phyloP scores from a whole-genome alignment of 1,139 yeast genomes.

The Yamadazyma sp. region DNA sequence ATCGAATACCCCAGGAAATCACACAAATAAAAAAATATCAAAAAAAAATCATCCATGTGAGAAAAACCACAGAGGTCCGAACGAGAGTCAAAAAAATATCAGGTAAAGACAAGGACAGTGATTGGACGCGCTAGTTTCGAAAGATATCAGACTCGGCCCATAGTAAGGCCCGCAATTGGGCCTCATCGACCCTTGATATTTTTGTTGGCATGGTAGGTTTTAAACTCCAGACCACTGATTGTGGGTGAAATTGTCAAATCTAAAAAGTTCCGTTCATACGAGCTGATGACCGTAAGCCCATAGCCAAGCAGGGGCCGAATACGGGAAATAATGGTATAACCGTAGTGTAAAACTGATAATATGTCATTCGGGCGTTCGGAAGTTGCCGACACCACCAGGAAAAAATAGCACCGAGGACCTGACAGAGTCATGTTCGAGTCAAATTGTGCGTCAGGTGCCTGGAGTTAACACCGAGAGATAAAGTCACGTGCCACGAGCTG shows the following conservation, averaged over 20 bases:
- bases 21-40: not conserved
- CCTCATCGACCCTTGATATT: too few relatives aligned
- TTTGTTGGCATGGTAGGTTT: too few relatives aligned
- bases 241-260: not conserved
- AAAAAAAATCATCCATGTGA: slow-evolving; percentile 6
- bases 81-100: slow-evolving; percentile 7
- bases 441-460: not conserved
- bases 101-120: not conserved
- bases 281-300: slow-evolving; percentile 1
- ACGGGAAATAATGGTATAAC: not conserved
- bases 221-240: not conserved
- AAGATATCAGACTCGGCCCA: slow-evolving; percentile 7
- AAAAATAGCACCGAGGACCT: not conserved
- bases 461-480: not conserved
- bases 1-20: slow-evolving; percentile 14
- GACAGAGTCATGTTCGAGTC: slow-evolving; percentile 5
- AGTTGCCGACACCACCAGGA: slow-evolving; percentile 3
- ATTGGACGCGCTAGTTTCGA: not conserved
- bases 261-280: slow-evolving; percentile 13
- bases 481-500: not conserved
- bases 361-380: slow-evolving; percentile 11
- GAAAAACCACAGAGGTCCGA: slow-evolving; percentile 6
- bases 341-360: not conserved
- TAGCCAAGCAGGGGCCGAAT: slow-evolving; percentile 7
- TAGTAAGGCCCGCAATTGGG: not conserved